These are phyloP conservation scores for Dictyostelium firmibasis DNA, from an alignment of 78 protist genomes.

Conservation along the genomic window DNA sequence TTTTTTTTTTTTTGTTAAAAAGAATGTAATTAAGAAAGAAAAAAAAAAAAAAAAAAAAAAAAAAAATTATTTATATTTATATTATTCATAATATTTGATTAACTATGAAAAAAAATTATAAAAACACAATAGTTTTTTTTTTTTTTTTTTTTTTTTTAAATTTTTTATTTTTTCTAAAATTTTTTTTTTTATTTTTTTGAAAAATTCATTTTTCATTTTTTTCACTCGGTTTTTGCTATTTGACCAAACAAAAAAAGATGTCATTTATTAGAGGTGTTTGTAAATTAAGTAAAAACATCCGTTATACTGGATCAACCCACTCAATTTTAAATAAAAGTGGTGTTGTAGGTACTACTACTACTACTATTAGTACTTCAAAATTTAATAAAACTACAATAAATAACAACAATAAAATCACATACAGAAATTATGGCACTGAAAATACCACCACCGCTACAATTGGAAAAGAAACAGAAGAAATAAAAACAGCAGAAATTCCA, in stretches of 20 bases:
- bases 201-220: not conserved
- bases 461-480: not conserved
- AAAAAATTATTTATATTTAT: too few relatives aligned
- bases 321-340: not conserved
- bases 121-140: not conserved
- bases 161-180: not conserved
- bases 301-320: not conserved
- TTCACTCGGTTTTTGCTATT: not conserved
- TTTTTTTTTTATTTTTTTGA: not conserved
- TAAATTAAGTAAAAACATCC: not conserved
- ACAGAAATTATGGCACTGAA: not conserved
- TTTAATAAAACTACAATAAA: not conserved
- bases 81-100: too few relatives aligned
- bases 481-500: conserved; percentile 4
- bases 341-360: not conserved
- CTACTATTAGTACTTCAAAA: not conserved
- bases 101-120: too few relatives aligned
- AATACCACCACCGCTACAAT: not conserved
- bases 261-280: conserved; percentile 2
- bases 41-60: too few relatives aligned
- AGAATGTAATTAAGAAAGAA: too few relatives aligned
- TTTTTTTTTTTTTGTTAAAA: too few relatives aligned
- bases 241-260: not conserved
- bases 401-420: not conserved
- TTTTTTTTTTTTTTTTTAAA: not conserved